Conservation (phyloP, 139 green algal species). For the Tetraselmis striata region DNA sequence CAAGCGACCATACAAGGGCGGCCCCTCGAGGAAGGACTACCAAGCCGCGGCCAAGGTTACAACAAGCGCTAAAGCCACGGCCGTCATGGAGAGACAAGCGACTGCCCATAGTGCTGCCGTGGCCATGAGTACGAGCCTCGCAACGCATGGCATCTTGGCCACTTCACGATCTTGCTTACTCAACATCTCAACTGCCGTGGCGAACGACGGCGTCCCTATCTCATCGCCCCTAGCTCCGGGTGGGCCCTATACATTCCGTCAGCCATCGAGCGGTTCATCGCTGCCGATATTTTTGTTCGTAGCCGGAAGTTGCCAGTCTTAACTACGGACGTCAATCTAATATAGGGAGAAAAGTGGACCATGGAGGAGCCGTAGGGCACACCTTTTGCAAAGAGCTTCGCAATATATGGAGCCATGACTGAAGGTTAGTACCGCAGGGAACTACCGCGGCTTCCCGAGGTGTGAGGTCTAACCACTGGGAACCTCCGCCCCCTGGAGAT, state of each 20-base stretch:
- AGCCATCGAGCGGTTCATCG: background rate
- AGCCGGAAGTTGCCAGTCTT: background rate
- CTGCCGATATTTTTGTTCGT: background rate
- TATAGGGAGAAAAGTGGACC: background rate
- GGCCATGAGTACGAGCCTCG: background rate
- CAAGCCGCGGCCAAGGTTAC: background rate
- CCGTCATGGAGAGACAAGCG: background rate
- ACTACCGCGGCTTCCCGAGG: background rate
- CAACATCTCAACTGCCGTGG: background rate
- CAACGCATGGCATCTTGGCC: background rate
- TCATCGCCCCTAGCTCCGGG: background rate
- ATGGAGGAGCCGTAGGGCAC: background rate
- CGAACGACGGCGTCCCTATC: background rate
- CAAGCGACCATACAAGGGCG: background rate
- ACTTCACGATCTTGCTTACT: background rate
- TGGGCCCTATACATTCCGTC: background rate
- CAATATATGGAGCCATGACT: background rate
- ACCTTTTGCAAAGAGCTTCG: background rate
- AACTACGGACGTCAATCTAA: background rate
- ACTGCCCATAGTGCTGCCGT: background rate
- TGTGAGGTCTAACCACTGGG: background rate
- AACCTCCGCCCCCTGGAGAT: background rate
- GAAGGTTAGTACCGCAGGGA: background rate
- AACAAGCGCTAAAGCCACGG: background rate
- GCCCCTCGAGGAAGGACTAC: too few species aligned